Base-by-base conservation (phyloP, 495 filamentous ascomycete genomes). In the Chaetomidium leptoderma region DNA sequence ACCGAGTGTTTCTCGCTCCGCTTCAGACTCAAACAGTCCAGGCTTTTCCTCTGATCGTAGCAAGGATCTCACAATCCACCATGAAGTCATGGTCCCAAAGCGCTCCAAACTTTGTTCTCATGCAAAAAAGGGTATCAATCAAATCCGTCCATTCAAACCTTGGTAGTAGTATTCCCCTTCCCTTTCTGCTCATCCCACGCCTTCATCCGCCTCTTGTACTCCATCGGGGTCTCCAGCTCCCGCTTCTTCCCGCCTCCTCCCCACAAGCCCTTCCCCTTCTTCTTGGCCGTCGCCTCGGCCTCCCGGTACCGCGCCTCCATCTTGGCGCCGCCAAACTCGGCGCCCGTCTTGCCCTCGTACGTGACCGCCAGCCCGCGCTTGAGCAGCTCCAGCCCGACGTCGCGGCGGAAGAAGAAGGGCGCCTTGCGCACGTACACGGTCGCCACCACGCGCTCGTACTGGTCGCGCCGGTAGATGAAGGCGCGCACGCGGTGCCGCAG, bases 361-460 rank as follows among this genome's bases (percentile, higher is more conserved):
- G 95, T 86, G 0, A 88, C 92, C 17, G 92, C 95, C 61, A 93
- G 70, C 3, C 93, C 93, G 26, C 71, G 78, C 71, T 80, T 85
- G 60, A 98, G 68, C 91, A 98, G 92, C 69, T 93, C 88, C 58
- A 90, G 76, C 3, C 92, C 90, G 7, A 97, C 90, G 71, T 98
- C 92, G 50, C 81, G 80, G 49, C 83, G 81, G 23, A 87, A 71
- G 58, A 82, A 83, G 55, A 83, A 76, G 21, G 84, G 67, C 27
- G 78, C 76, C 55, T 76, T 67, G 53, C 91, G 80, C 33, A 96
- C 86, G 65, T 78, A 89, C 9, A 92, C 93, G 10, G 86, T 91
- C 10, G 86, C 90, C 2, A 98, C 92, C 11, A 93, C 85, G 17
- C 93, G 84, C 55, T 89, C 89, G 68, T 97, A 98, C 65, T 97